Evolutionary conservation across 2,329 filamentous ascomycete genomes (phyloP).

Genomic region (Penicillium corylophilum): DNA sequence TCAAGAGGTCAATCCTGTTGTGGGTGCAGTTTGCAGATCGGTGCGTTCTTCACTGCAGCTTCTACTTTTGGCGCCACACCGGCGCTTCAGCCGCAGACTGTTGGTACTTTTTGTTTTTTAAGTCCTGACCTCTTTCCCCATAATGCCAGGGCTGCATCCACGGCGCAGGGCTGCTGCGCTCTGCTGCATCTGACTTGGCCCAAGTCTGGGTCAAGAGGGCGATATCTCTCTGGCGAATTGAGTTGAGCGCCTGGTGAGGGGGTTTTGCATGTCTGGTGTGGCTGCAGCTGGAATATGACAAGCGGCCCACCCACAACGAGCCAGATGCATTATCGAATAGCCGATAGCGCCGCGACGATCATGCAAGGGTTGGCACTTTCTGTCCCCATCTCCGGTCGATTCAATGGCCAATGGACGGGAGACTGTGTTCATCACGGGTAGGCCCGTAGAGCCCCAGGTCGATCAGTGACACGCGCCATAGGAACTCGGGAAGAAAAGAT

Average conservation of each 20-base stretch:
- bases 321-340: constrained; percentile 7
- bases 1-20: not conserved
- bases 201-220: not conserved
- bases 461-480: not conserved
- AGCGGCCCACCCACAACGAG: constrained; percentile 9
- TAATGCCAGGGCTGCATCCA: not conserved
- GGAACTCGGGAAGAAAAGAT: not conserved
- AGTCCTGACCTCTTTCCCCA: not conserved
- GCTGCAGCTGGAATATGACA: constrained; percentile 20
- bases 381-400: not conserved
- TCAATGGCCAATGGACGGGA: not conserved
- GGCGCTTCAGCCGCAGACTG: not conserved
- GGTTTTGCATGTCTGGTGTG: constrained; percentile 7
- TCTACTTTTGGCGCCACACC: constrained; percentile 17
- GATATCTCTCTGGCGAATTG: not conserved
- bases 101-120: constrained; percentile 9
- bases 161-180: not conserved
- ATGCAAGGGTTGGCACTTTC: constrained; percentile 17
- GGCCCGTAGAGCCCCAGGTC: not conserved
- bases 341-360: constrained; percentile 13
- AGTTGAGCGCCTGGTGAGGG: not conserved
- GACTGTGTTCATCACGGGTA: not conserved
- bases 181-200: not conserved
- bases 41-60: constrained; percentile 11
- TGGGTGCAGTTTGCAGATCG: constrained; percentile 12